Evolutionary conservation across 345 rosid genomes (phyloP).

Genomic region (Populus tremula): DNA sequence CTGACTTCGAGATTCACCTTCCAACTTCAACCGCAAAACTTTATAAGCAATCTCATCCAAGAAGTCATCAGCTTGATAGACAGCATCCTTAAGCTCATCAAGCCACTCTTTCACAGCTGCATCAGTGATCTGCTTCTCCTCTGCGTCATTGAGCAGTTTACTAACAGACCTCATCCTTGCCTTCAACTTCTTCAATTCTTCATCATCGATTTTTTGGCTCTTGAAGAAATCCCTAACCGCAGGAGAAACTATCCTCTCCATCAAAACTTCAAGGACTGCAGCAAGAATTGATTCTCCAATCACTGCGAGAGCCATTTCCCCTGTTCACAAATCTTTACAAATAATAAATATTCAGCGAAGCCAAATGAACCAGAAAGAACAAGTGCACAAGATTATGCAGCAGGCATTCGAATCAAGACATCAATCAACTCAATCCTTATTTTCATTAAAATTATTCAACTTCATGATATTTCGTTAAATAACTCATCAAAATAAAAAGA

Average conservation of each 20-base stretch:
- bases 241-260: not conserved
- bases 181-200: not conserved
- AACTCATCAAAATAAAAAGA: too few relatives aligned
- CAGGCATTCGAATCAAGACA: too few relatives aligned
- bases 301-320: not conserved
- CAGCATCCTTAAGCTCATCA: constrained; percentile 6
- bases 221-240: not conserved
- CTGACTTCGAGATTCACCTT: not conserved
- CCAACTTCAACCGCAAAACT: not conserved
- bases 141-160: not conserved
- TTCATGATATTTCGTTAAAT: too few relatives aligned
- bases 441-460: too few relatives aligned
- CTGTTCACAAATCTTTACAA: not conserved
- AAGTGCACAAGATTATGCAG: too few relatives aligned
- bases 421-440: too few relatives aligned
- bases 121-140: constrained; percentile 10
- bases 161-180: not conserved
- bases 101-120: constrained; percentile 9
- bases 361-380: too few relatives aligned
- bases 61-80: constrained; percentile 8
- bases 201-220: not conserved
- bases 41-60: constrained; percentile 13
- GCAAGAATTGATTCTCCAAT: not conserved
- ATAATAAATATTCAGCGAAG: too few relatives aligned
- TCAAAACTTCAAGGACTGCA: not conserved